Evolutionary conservation across 179 eudicot species (phyloP), one percentile per base, ranked within the genome.

Genomic region (Sideroxylon spinosum): DNA sequence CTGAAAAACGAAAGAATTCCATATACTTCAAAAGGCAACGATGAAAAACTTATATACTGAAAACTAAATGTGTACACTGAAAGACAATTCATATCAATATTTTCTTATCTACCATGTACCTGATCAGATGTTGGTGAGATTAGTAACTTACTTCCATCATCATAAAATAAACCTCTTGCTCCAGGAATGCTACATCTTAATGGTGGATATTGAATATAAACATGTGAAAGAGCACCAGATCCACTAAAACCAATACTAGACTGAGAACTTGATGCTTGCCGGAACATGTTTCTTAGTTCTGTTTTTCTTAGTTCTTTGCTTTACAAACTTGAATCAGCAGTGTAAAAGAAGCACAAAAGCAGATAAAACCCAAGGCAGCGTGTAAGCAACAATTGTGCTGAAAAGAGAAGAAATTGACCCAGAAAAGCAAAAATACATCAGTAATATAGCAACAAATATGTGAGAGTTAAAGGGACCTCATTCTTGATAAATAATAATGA

Each of bases 221-320:
- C 94, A 89, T 95, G 99, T 72, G 98, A 95, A 50, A 94, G 78
- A 82, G 96, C 94, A 86, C 90, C 92, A 82, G 97, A 90, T 85
- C 90, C 97, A 81, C 86, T 83, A 60, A 84, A 88, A 68, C 90
- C 86, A 83, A 63, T 69, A 78, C 82, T 82, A 63, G 89, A 79
- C 73, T 84, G 92, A 72, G 97, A 91, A 80, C 89, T 87, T 69
- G 98, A 94, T 79, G 91, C 89, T 80, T 88, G 86, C 48, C 81
- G 82, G 74, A 75, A 80, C 98, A 95, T 95, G 71, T 76, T 85
- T 20, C 28, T 28, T 61, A 48, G 65, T 44, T 75, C 74, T 74
- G 3, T 1, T 29, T 76, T 29, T 76, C 26, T 26, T 61, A 48
- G 65, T 44, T 75, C 75, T 71, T 61, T 17, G 55, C 64, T 32